phyloP scores from a whole-genome alignment of 768 basidiomycete species.

The Boletus sp. region DNA sequence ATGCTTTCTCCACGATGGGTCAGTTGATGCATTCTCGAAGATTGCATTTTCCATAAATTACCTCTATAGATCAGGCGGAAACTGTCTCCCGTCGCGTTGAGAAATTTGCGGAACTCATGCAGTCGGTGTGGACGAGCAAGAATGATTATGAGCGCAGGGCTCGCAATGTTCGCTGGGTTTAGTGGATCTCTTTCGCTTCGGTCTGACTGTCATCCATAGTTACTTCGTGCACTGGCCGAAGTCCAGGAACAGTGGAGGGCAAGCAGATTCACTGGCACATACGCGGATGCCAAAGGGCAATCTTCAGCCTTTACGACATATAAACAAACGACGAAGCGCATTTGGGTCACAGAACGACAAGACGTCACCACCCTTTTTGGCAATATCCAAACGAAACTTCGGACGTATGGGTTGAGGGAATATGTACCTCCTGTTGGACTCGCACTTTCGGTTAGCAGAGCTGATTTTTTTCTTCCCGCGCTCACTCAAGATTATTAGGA shows the following conservation, averaged over 20 bases:
- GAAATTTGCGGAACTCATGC: constrained; percentile 95
- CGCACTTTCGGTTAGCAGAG: constrained; percentile 46
- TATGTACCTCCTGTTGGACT: constrained; percentile 79
- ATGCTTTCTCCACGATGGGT: constrained; percentile 98
- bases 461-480: neutral
- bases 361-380: constrained; percentile 85
- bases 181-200: neutral
- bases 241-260: constrained; percentile 70
- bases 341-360: constrained; percentile 87
- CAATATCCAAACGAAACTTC: constrained; percentile 91
- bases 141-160: constrained; percentile 94
- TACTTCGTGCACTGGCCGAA: constrained; percentile 62
- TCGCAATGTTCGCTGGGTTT: constrained; percentile 47
- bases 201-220: constrained; percentile 35
- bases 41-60: neutral
- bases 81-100: constrained; percentile 91
- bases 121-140: constrained; percentile 79
- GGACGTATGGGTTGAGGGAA: constrained; percentile 82
- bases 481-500: constrained; percentile 41
- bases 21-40: constrained; percentile 19
- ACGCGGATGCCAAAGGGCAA: constrained; percentile 76
- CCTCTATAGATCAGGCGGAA: constrained; percentile 78
- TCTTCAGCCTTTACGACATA: constrained; percentile 71
- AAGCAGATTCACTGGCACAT: constrained; percentile 66
- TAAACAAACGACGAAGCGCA: constrained; percentile 81